Evolutionary conservation across 352 stramenopile genomes (phyloP).

Genomic region (Thalassiosira pacifica): DNA sequence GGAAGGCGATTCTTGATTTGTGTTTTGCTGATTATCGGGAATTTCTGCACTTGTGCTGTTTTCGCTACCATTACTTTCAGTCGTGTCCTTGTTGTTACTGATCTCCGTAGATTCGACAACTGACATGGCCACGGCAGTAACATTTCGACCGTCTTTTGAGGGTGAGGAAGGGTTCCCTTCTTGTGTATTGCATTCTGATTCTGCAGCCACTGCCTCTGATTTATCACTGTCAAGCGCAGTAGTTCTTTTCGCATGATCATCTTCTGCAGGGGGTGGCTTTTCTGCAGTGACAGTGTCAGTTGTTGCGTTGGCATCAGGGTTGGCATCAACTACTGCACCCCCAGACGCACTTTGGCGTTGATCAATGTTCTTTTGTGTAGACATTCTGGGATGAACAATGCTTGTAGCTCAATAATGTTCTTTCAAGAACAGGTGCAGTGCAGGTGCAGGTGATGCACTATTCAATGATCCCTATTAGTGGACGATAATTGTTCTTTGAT

Average conservation of each 20-base stretch:
- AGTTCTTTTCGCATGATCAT: background rate
- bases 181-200: background rate
- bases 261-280: background rate
- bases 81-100: background rate
- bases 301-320: background rate
- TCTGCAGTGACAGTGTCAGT: background rate
- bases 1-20: slow-evolving; percentile 3
- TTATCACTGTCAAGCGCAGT: background rate
- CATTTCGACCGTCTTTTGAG: background rate
- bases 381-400: too few relatives aligned
- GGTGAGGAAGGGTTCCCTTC: background rate
- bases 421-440: too few relatives aligned
- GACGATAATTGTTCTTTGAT: too few relatives aligned
- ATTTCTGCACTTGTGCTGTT: background rate
- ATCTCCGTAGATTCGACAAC: background rate
- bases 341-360: background rate
- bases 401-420: too few relatives aligned
- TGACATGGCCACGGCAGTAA: background rate
- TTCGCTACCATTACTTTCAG: background rate
- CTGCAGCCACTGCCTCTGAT: background rate
- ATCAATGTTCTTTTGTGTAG: too few relatives aligned
- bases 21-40: background rate
- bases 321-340: too few relatives aligned
- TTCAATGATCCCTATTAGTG: too few relatives aligned
- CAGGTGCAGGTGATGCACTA: too few relatives aligned